phyloP scores from a whole-genome alignment of 169 alveolate genomes.

The Plasmodium malariae region DNA sequence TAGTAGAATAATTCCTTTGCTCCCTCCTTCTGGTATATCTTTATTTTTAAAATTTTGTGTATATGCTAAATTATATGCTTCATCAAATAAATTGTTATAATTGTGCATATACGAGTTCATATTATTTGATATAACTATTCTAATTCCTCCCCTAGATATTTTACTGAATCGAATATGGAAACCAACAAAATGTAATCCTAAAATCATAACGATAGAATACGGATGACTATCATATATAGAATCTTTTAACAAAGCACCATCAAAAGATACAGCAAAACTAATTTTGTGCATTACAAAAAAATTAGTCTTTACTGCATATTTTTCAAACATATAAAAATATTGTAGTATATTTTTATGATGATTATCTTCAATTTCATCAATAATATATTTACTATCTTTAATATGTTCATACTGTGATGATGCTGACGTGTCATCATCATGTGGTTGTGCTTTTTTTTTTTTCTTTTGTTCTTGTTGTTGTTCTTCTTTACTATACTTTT shows the following conservation, averaged over 20 bases:
- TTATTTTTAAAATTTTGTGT: slow-evolving; percentile 89
- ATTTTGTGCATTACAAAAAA: slow-evolving; percentile 82
- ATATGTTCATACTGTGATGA: background rate
- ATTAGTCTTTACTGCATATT: slow-evolving; percentile 82
- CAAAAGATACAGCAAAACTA: slow-evolving; percentile 83
- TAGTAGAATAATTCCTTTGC: slow-evolving; percentile 88
- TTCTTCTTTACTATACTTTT: background rate
- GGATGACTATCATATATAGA: slow-evolving; percentile 84
- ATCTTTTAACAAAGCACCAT: slow-evolving; percentile 78
- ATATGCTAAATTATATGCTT: slow-evolving; percentile 87
- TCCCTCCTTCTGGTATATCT: slow-evolving; percentile 91
- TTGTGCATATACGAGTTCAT: slow-evolving; percentile 85
- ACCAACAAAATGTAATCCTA: slow-evolving; percentile 89
- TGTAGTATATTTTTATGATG: slow-evolving; percentile 81
- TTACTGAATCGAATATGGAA: slow-evolving; percentile 87
- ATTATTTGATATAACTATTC: slow-evolving; percentile 87
- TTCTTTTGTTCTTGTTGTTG: background rate
- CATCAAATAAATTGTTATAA: slow-evolving; percentile 84
- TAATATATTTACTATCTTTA: slow-evolving; percentile 44
- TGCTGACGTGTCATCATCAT: background rate
- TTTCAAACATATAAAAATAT: slow-evolving; percentile 82
- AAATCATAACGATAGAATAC: slow-evolving; percentile 82
- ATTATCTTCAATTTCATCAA: slow-evolving; percentile 82
- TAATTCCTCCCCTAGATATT: slow-evolving; percentile 89
- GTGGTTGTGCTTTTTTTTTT: slow-evolving; percentile 1